Evolutionary conservation across 106 monocot genomes (phyloP).

Genomic region (Dendrobium officinale): DNA sequence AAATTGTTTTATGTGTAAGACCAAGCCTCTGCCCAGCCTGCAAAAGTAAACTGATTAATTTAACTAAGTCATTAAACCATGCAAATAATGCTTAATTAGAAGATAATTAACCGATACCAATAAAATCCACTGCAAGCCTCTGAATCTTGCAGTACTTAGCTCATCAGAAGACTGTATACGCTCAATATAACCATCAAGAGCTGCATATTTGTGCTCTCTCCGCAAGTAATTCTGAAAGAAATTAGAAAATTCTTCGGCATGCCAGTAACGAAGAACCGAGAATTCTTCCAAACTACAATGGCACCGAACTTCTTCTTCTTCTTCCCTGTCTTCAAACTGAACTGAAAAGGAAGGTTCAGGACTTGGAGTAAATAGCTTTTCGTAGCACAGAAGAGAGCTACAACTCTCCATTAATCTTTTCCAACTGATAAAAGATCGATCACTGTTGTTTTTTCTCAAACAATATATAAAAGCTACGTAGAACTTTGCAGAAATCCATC

Average conservation of each 20-base stretch:
- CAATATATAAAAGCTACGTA: no score
- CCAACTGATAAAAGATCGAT: not conserved
- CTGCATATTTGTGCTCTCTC: slow-evolving; percentile 16
- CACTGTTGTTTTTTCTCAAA: no score
- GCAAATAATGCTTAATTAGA: not conserved
- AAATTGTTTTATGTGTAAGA: slow-evolving; percentile 32
- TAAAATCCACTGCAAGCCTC: slow-evolving; percentile 45
- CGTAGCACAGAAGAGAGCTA: slow-evolving; percentile 20
- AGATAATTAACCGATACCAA: slow-evolving; percentile 15
- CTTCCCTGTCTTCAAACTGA: not conserved
- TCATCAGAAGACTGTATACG: slow-evolving; percentile 1
- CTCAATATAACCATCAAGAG: slow-evolving; percentile 14
- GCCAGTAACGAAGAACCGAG: no score
- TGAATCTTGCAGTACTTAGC: slow-evolving; percentile 26
- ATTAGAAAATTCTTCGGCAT: slow-evolving; percentile 7
- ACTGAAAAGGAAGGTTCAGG: not conserved
- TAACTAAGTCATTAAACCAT: not conserved
- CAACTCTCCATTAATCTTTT: slow-evolving; percentile 6
- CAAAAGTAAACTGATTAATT: not conserved
- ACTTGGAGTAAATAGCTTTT: slow-evolving; percentile 8
- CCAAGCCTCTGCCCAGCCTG: slow-evolving; percentile 32
- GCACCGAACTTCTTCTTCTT: not conserved
- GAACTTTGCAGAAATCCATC: not conserved
- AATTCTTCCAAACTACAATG: not conserved
- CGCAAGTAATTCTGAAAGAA: slow-evolving; percentile 14